Base-by-base conservation (phyloP, 345 rosid species). In the Murraya paniculata region DNA sequence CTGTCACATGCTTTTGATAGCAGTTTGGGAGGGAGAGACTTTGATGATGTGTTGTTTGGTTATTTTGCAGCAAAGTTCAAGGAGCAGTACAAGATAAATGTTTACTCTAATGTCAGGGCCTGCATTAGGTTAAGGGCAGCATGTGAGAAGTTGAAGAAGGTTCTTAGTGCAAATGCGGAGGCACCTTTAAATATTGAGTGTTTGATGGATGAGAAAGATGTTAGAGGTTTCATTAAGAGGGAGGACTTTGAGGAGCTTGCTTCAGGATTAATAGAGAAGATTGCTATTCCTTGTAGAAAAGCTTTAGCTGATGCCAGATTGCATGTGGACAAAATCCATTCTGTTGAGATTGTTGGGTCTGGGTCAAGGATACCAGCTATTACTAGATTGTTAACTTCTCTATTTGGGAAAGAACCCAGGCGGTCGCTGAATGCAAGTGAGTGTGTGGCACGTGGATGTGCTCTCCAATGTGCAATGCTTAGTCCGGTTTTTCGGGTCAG, bases 161-260 rank as follows among this genome's bases (percentile, higher is more conserved):
- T 88, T 79, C 81, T 89, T 82, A 88, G 91, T 78, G 93, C 93
- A 59, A 88, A 90, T 81, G 88, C 90, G 7, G 91, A 86, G 85
- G 90, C 89, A 5, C 89, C 90, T 4, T 77, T 86, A 41, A 86
- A 88, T 76, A 86, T 89, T 64, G 92, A 89, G 81, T 89, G 92
- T 80, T 83, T 89, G 81, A 88, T 89, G 89, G 92, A 89, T 73
- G 92, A 89, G 84, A 89, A 86, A 81, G 92, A 89, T 74, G 92
- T 89, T 50, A 88, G 76, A 82, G 88, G 91, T 45, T 85, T 77
- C 71, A 88, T 89, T 66, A 89, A 86, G 76, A 89, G 92, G 77
- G 92, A 89, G 28, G 91, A 89, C 36, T 89, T 89, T 81, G 92
- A 89, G 84, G 85, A 71, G 62, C 79, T 89, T 38, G 80, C 87